phyloP scores from a whole-genome alignment of 805 yeast genomes.

The Saturnispora hagleri region DNA sequence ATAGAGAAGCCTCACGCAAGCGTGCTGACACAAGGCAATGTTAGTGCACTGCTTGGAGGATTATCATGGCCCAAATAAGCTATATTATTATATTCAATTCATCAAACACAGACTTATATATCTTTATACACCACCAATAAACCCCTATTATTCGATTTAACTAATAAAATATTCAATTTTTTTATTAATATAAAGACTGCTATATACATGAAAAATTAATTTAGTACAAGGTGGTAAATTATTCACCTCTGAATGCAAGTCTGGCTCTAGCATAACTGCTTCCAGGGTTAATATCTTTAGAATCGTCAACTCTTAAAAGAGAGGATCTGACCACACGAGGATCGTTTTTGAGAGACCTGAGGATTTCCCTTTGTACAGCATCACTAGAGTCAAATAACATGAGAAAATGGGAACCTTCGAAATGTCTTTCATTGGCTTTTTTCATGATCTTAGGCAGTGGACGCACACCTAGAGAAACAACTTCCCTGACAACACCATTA shows the following conservation, averaged over 20 bases:
- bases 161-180: background rate
- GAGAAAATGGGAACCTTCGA: conserved; percentile 81
- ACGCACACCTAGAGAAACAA: conserved; percentile 69
- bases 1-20: conserved; percentile 8
- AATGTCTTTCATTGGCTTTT: conserved; percentile 82
- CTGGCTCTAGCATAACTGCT: conserved; percentile 44
- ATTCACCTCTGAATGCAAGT: conserved; percentile 14
- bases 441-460: conserved; percentile 73
- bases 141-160: background rate
- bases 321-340: conserved; percentile 84
- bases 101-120: background rate
- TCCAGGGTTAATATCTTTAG: conserved; percentile 44
- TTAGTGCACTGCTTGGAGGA: background rate
- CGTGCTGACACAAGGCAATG: background rate
- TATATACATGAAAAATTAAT: background rate
- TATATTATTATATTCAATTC: background rate
- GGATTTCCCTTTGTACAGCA: conserved; percentile 76
- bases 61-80: background rate
- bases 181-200: background rate
- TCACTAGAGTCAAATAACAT: conserved; percentile 83
- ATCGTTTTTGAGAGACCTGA: conserved; percentile 72
- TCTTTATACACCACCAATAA: background rate
- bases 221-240: background rate
- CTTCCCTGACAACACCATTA: conserved; percentile 87
- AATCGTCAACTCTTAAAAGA: conserved; percentile 54